Evolutionary conservation across 805 yeast species (phyloP).

Genomic region (Hanseniaspora lachancei): DNA sequence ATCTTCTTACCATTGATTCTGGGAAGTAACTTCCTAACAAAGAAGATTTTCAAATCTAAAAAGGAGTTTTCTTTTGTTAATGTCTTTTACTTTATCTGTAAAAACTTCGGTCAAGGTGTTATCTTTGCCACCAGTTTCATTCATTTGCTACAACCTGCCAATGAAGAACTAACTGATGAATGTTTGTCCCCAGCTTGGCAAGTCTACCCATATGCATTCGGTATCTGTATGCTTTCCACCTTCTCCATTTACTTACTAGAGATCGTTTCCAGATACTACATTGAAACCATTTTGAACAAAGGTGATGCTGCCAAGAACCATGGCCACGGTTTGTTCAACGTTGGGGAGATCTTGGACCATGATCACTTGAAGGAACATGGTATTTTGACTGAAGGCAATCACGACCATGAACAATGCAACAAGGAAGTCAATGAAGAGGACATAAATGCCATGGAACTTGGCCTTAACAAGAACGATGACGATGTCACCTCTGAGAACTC

Average conservation of each 20-base stretch:
- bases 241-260: slow-evolving; percentile 38
- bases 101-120: slow-evolving; percentile 74
- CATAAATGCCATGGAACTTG: neutral
- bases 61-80: neutral
- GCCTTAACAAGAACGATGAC: neutral
- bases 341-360: neutral
- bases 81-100: slow-evolving; percentile 47
- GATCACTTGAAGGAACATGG: slow-evolving; percentile 5
- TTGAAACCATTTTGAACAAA: slow-evolving; percentile 25
- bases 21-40: slow-evolving; percentile 35
- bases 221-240: slow-evolving; percentile 37
- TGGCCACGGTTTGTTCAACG: slow-evolving; percentile 18
- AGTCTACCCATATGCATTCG: slow-evolving; percentile 46
- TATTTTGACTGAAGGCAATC: neutral
- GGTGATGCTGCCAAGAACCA: slow-evolving; percentile 35
- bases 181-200: slow-evolving; percentile 53
- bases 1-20: slow-evolving; percentile 51
- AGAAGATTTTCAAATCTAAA: neutral
- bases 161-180: slow-evolving; percentile 39
- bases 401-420: neutral
- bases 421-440: neutral
- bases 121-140: slow-evolving; percentile 72
- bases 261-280: slow-evolving; percentile 33
- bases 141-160: slow-evolving; percentile 60
- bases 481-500: neutral